Evolutionary conservation across 2,329 filamentous ascomycete species (phyloP).

Genomic region (Bipolaris cookei): DNA sequence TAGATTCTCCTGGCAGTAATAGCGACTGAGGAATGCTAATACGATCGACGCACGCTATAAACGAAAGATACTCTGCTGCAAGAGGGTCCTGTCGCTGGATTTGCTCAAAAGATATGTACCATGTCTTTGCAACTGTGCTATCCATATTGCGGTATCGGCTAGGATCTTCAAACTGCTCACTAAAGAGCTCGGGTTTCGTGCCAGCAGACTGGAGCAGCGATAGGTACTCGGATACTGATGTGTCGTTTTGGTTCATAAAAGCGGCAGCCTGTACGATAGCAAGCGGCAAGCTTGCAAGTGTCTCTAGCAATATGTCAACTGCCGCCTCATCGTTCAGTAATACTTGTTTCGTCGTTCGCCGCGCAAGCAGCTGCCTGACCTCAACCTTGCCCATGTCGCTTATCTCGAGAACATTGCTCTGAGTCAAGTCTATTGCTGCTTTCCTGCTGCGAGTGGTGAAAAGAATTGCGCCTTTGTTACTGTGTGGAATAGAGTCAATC

Average conservation of each 20-base stretch:
- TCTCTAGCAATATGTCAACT: constrained; percentile 38
- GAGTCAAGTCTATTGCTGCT: constrained; percentile 16
- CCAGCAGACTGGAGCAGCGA: constrained; percentile 30
- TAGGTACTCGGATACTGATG: constrained; percentile 19
- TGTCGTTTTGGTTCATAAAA: constrained; percentile 38
- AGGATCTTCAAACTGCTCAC: constrained; percentile 42
- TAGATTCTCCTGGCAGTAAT: constrained; percentile 32
- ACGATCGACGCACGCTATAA: constrained; percentile 45
- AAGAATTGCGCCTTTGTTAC: constrained; percentile 38
- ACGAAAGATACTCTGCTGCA: constrained; percentile 46
- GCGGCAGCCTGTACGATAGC: constrained; percentile 20
- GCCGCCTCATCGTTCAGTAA: constrained; percentile 18
- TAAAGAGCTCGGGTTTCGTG: constrained; percentile 38
- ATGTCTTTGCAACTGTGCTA: constrained; percentile 48
- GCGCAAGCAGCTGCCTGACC: constrained; percentile 18
- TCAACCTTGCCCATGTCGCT: constrained; percentile 25
- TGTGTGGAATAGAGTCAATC: constrained; percentile 41
- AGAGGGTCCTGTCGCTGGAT: constrained; percentile 39
- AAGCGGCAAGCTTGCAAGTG: constrained; percentile 19
- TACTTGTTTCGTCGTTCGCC: constrained; percentile 11
- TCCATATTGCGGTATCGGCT: constrained; percentile 36
- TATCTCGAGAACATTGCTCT: constrained; percentile 27
- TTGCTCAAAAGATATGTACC: constrained; percentile 48
- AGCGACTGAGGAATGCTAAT: constrained; percentile 45
- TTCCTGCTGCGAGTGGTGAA: constrained; percentile 37